A percentile compares a stretch with the other conserved stretches of the same genome.
These are phyloP conservation scores for Suillus bovinus DNA, from an alignment of 768 basidiomycete genomes.

Conservation along the genomic window DNA sequence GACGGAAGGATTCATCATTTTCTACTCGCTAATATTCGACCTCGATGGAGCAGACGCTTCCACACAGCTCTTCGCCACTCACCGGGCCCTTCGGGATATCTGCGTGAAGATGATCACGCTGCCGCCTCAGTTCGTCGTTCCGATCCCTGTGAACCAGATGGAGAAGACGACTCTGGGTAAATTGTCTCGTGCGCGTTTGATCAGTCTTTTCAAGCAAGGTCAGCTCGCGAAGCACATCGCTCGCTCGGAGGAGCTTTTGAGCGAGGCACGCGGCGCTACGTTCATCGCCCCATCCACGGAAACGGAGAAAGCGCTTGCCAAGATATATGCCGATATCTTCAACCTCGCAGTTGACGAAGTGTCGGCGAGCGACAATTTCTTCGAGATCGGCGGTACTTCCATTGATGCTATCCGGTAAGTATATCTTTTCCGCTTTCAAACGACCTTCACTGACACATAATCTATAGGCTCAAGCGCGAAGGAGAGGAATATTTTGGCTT, in stretches of 20 bases:
- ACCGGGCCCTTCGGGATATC: constrained; percentile 31
- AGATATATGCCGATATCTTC: constrained; percentile 35
- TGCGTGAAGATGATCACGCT: constrained; percentile 33
- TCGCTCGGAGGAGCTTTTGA: constrained; percentile 28
- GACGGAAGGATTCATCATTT: constrained; percentile 42
- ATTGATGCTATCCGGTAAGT: constrained; percentile 34
- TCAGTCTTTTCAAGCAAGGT: constrained; percentile 37
- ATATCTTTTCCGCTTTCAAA: background rate
- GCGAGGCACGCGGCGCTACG: constrained; percentile 21
- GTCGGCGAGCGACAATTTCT: constrained; percentile 36
- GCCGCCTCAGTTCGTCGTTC: constrained; percentile 39
- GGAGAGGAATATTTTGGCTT: constrained; percentile 29
- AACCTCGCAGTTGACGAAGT: constrained; percentile 23
- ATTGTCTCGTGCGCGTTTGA: constrained; percentile 39
- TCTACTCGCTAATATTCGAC: constrained; percentile 34
- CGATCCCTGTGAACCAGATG: constrained; percentile 37
- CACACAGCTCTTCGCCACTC: constrained; percentile 24
- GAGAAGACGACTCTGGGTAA: constrained; percentile 47
- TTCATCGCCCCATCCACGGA: constrained; percentile 24
- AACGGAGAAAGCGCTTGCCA: constrained; percentile 31
- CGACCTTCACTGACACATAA: background rate
- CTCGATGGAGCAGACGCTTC: constrained; percentile 27
- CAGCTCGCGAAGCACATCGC: constrained; percentile 30
- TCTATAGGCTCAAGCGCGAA: constrained; percentile 25
- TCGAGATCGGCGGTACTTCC: constrained; percentile 43